Percentiles rank a stretch among this genome's conserved stretches.
phyloP scores from a whole-genome alignment of 495 filamentous ascomycete species.

The Aspergillus sparsus region DNA sequence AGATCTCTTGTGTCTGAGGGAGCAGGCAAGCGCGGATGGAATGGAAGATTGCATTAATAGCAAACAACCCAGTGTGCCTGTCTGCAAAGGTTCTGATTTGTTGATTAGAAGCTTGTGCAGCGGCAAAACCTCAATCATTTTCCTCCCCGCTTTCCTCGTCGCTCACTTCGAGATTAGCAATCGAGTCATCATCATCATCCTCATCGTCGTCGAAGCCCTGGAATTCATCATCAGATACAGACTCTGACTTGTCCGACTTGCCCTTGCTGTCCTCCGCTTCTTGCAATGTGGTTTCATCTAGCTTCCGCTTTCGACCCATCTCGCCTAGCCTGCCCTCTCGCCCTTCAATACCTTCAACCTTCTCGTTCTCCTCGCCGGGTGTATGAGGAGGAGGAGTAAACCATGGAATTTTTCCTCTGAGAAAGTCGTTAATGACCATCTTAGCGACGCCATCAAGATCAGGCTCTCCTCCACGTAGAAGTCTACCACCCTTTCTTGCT shows the following conservation, averaged over 20 bases:
- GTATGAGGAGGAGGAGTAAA: constrained; percentile 76
- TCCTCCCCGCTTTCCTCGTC: constrained; percentile 49
- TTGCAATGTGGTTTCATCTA: constrained; percentile 42
- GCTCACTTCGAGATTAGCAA: constrained; percentile 46
- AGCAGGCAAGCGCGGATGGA: neutral
- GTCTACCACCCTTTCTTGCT: constrained; percentile 80
- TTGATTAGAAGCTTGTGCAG: neutral
- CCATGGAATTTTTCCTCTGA: constrained; percentile 94
- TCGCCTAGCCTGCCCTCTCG: constrained; percentile 63
- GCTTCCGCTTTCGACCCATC: constrained; percentile 59
- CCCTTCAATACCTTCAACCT: constrained; percentile 61
- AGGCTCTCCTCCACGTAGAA: constrained; percentile 87
- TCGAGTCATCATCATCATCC: constrained; percentile 40
- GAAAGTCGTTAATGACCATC: constrained; percentile 93
- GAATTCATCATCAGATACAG: constrained; percentile 38
- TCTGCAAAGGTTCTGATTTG: constrained; percentile 9
- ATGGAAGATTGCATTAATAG: neutral
- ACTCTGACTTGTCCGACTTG: constrained; percentile 27
- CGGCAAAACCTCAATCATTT: constrained; percentile 32
- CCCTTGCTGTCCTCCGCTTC: constrained; percentile 28
- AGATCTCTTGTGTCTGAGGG: neutral
- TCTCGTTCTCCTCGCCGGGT: constrained; percentile 53
- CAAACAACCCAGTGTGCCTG: constrained; percentile 4
- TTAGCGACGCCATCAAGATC: constrained; percentile 93
- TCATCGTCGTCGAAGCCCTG: constrained; percentile 40